These are phyloP conservation scores for Coemansia erecta DNA, from an alignment of 192 early-diverging fungal species.

Conservation along the genomic window DNA sequence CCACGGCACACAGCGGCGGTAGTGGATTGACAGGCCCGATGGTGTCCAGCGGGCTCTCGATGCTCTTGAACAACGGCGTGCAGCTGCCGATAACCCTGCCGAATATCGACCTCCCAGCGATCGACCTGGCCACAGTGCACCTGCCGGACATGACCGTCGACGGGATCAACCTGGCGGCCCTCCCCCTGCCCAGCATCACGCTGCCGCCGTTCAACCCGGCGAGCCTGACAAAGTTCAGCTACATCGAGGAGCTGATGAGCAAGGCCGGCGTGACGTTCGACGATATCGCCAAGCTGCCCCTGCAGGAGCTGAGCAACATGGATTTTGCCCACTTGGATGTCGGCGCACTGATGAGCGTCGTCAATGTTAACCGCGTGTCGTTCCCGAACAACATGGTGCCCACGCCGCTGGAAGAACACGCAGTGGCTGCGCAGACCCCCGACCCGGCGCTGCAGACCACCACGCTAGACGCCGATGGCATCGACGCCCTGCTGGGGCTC, in stretches of 20 bases:
- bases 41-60: slow-evolving; percentile 40
- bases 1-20: background rate
- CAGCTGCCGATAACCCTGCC: slow-evolving; percentile 38
- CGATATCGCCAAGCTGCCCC: slow-evolving; percentile 39
- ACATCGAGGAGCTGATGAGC: slow-evolving; percentile 42
- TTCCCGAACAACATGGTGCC: slow-evolving; percentile 9
- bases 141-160: slow-evolving; percentile 47
- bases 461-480: slow-evolving; percentile 35
- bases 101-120: slow-evolving; percentile 33
- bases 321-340: slow-evolving; percentile 20
- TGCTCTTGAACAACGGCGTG: slow-evolving; percentile 45
- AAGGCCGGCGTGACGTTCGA: slow-evolving; percentile 38
- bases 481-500: slow-evolving; percentile 35
- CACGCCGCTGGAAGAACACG: slow-evolving; percentile 13
- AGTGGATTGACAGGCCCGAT: slow-evolving; percentile 32
- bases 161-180: slow-evolving; percentile 38
- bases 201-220: slow-evolving; percentile 45
- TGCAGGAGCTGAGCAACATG: slow-evolving; percentile 38
- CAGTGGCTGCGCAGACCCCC: slow-evolving; percentile 4
- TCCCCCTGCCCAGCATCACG: slow-evolving; percentile 33
- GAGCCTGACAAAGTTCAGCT: slow-evolving; percentile 39
- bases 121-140: slow-evolving; percentile 42
- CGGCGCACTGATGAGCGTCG: slow-evolving; percentile 20
- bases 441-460: slow-evolving; percentile 27
- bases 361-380: slow-evolving; percentile 26